phyloP scores from a whole-genome alignment of 345 rosid genomes.

The Ricinus communis region DNA sequence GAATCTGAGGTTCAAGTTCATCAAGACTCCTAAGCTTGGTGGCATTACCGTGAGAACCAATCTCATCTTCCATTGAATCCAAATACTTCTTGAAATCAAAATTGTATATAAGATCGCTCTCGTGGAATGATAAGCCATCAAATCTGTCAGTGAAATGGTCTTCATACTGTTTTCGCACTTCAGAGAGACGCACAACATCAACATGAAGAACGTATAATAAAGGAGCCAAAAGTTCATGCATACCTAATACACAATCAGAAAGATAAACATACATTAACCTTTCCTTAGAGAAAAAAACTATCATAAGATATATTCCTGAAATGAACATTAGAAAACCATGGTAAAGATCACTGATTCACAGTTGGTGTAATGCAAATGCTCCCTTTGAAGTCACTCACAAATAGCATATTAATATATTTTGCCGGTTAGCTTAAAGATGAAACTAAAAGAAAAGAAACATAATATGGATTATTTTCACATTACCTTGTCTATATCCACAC shows the following conservation, averaged over 20 bases:
- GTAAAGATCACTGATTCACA: not conserved
- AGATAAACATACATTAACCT: conserved; percentile 8
- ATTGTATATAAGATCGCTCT: conserved; percentile 67
- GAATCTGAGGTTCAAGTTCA: conserved; percentile 88
- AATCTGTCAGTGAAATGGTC: conserved; percentile 87
- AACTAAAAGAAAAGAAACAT: not conserved
- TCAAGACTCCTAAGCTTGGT: conserved; percentile 54
- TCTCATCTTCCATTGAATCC: conserved; percentile 60
- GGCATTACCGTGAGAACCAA: conserved; percentile 46
- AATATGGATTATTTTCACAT: not conserved
- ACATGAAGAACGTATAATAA: conserved; percentile 87
- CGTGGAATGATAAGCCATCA: conserved; percentile 76
- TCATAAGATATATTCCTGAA: too few relatives aligned
- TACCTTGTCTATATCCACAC: conserved; percentile 86
- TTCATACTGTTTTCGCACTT: conserved; percentile 76
- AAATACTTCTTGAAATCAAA: conserved; percentile 76
- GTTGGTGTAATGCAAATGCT: not conserved
- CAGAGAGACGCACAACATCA: conserved; percentile 71
- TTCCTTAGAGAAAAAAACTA: too few relatives aligned
- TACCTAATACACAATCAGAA: conserved; percentile 47
- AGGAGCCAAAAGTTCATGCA: conserved; percentile 99
- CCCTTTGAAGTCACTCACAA: not conserved
- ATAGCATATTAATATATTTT: too few relatives aligned
- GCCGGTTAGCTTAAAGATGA: not conserved
- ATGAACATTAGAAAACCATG: conserved; percentile 1